Base-by-base conservation (phyloP, 2,329 filamentous ascomycete genomes). In the Magnaporthiopsis rhizophila region DNA sequence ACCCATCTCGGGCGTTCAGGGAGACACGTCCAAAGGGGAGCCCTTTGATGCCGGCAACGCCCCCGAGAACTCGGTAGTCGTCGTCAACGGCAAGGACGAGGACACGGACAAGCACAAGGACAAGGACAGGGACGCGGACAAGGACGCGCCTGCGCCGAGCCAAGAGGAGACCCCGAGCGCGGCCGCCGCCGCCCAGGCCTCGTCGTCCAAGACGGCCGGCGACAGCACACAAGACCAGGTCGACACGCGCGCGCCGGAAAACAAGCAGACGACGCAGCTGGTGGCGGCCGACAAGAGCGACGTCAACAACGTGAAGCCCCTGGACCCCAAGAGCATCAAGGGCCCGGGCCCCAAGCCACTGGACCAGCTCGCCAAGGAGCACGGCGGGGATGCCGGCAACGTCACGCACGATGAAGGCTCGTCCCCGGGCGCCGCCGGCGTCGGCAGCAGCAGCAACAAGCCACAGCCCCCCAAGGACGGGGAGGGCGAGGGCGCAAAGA, bases 41-140 rank as follows among this genome's bases (percentile, higher is more conserved):
- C 91, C 91, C 0, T 96, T 87, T 70, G 91, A 95, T 72, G 86
- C 86, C 65, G 91, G 91, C 61, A 95, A 95, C 74, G 38, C 38
- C 26, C 45, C 45, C 21, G 62, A 58, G 45, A 59, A 59, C 32
- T n/a, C 45, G 6, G 45, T 53, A 21, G 45, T 3, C 45, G 28
- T 50, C 26, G 57, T 12, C 34, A 12, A 8, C 34, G 34, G 9
- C 34, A 12, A 8, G 8, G 34, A 7, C 34, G 9, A 36, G 3
- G 34, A 36, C 34, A 12, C 3, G 3, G 34, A 8, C 34, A 12
- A 12, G 8, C 3, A 36, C 8, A 12, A 36, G 2, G 11, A 36
- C 34, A 36, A 36, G 34, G 34, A 36, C 34, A 36, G 9, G 9
- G 28, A 30, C 28, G 5, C 28, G 28, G 28, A 30, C 28, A 59